Conservation (phyloP, 495 filamentous ascomycete genomes). For the Tuber microsphaerosporum region DNA sequence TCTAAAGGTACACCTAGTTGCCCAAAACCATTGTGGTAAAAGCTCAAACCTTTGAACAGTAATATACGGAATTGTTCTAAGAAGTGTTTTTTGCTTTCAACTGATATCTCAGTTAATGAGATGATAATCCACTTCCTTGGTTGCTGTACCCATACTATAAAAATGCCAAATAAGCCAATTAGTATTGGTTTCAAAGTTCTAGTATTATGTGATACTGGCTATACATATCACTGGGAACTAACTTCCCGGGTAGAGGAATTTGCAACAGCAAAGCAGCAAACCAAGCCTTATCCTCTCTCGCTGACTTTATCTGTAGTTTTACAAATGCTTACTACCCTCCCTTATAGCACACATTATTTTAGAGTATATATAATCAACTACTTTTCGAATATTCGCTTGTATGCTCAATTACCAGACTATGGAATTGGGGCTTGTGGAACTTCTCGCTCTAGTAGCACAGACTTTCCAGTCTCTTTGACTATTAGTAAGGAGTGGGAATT, state of each 20-base stretch:
- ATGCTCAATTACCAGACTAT: background rate
- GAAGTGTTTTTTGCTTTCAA: background rate
- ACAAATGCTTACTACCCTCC: background rate
- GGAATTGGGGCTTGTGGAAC: slow-evolving; percentile 10
- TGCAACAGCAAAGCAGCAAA: background rate
- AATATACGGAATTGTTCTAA: background rate
- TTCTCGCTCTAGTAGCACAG: background rate
- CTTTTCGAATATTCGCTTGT: slow-evolving; percentile 6
- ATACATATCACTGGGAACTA: background rate
- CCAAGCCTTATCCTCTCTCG: background rate
- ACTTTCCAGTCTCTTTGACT: slow-evolving; percentile 8
- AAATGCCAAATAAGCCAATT: slow-evolving; percentile 21
- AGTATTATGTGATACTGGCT: background rate
- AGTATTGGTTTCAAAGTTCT: slow-evolving; percentile 13
- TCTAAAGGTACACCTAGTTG: no score
- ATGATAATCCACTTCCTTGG: slow-evolving; percentile 13
- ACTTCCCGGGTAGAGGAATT: background rate
- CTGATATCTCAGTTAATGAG: slow-evolving; percentile 8
- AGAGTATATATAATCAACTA: slow-evolving; percentile 10
- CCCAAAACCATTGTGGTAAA: background rate
- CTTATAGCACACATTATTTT: background rate
- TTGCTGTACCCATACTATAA: slow-evolving; percentile 3
- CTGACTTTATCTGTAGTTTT: slow-evolving; percentile 1
- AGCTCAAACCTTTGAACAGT: slow-evolving; percentile 6
- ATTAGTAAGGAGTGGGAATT: background rate